Base-by-base conservation (phyloP, 495 filamentous ascomycete species). In the Ascobolus immersus region DNA sequence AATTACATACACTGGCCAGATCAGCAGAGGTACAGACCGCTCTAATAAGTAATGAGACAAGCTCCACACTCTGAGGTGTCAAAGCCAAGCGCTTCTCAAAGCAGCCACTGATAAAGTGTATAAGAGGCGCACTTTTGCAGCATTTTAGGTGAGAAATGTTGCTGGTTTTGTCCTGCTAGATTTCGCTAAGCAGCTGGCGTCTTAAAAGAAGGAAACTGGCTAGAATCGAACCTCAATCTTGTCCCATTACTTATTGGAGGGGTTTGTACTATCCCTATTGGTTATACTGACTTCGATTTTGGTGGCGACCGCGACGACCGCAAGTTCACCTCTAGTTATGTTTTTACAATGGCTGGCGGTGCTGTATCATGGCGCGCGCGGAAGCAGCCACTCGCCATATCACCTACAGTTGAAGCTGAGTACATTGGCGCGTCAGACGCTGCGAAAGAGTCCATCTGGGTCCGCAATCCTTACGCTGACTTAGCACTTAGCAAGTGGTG, bases 261-360 rank as follows among this genome's bases (percentile, higher is more conserved):
- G n/a, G n/a, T n/a, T n/a, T n/a, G 29, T 27, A 13, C 26, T 6
- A 29, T 10, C 13, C 8, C 21, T 18, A 3, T 17, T 5, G 23
- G 15, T 1, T 44, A 27, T 18, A n/a, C 28, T 0, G 37, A 47
- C 18, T 21, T 40, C 1, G 21, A 38, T 26, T 48, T 18, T 12
- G 40, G 39, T 7, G 32, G 33, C 0, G 23, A 41, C 17, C 18
- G 3, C 10, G 32, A 21, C 5, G 32, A 44, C 20, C 1, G 32
- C 1, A 44, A 39, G 21, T 46, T 38, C 11, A 40, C 28, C 0
- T 27, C 17, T 4, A 40, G 40, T 4, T 47, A 39, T 20, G 26
- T 47, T 0, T 39, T 44, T 13, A 40, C 28, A 3, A 21, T 49
- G 0, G 33, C 13, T 18, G 36, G 38, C 1, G 35, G 30, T 14